Evolutionary conservation across 768 basidiomycete genomes (phyloP).

Genomic region (Astraeus odoratus): DNA sequence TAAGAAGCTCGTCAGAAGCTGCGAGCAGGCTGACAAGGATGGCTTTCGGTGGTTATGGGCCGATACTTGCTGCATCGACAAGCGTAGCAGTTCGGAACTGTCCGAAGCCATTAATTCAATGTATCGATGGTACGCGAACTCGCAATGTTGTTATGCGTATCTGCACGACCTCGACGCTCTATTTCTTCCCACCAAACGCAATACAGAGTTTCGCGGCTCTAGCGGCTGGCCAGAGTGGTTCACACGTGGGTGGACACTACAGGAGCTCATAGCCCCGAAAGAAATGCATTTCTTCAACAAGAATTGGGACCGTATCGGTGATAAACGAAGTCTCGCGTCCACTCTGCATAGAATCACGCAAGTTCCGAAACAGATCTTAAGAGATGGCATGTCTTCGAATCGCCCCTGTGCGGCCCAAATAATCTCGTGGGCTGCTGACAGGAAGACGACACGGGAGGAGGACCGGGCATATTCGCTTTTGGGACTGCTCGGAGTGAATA

Average conservation of each 20-base stretch:
- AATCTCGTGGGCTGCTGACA: constrained; percentile 14
- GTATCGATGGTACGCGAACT: constrained; percentile 13
- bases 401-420: constrained; percentile 3
- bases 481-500: constrained; percentile 8
- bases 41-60: constrained; percentile 8
- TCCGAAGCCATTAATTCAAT: constrained; percentile 13
- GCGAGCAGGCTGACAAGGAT: constrained; percentile 1
- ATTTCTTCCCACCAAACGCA: not conserved
- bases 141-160: constrained; percentile 12
- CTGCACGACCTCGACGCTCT: constrained; percentile 5
- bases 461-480: constrained; percentile 14
- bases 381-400: not conserved
- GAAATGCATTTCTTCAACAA: constrained; percentile 10
- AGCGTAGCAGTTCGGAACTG: constrained; percentile 14
- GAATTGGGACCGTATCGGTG: constrained; percentile 7
- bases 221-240: constrained; percentile 9
- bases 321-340: constrained; percentile 1
- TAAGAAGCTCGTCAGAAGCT: not conserved
- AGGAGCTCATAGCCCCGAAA: constrained; percentile 12
- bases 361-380: constrained; percentile 3
- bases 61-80: constrained; percentile 17
- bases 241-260: constrained; percentile 10
- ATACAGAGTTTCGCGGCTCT: not conserved
- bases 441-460: constrained; percentile 11
- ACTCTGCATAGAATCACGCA: not conserved